These are phyloP conservation scores for Camelina sativa DNA, from an alignment of 345 rosid species.

Conservation along the genomic window DNA sequence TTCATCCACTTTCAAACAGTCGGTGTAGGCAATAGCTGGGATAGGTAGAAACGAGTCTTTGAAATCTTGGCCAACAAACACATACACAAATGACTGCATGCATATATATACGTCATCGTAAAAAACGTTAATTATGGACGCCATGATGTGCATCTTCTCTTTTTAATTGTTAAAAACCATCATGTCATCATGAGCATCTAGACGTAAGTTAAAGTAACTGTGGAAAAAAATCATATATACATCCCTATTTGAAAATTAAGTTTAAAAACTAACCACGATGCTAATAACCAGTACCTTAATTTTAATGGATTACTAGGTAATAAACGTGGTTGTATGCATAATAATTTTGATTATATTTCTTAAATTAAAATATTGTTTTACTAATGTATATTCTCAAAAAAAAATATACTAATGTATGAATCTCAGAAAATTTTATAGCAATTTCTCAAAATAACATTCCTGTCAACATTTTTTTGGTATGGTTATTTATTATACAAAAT, in stretches of 20 bases:
- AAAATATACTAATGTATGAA: too few species aligned
- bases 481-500: too few species aligned
- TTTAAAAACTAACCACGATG: conserved; percentile 10
- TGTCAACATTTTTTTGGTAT: too few species aligned
- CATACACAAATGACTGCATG: neutral
- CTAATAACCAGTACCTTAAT: neutral
- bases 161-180: neutral
- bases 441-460: too few species aligned
- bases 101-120: neutral
- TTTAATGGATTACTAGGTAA: neutral
- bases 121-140: neutral
- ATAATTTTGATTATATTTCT: too few species aligned
- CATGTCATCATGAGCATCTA: neutral
- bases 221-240: neutral
- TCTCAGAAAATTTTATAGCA: too few species aligned
- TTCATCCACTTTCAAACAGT: conserved; percentile 6
- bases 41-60: conserved; percentile 6
- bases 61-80: conserved; percentile 15
- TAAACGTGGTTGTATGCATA: too few species aligned
- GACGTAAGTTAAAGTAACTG: neutral
- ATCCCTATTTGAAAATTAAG: neutral
- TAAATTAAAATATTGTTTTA: too few species aligned
- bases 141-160: neutral
- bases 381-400: too few species aligned
- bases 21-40: conserved; percentile 12